Base-by-base conservation (phyloP, 495 filamentous ascomycete genomes). In the Penicillium fimorum region DNA sequence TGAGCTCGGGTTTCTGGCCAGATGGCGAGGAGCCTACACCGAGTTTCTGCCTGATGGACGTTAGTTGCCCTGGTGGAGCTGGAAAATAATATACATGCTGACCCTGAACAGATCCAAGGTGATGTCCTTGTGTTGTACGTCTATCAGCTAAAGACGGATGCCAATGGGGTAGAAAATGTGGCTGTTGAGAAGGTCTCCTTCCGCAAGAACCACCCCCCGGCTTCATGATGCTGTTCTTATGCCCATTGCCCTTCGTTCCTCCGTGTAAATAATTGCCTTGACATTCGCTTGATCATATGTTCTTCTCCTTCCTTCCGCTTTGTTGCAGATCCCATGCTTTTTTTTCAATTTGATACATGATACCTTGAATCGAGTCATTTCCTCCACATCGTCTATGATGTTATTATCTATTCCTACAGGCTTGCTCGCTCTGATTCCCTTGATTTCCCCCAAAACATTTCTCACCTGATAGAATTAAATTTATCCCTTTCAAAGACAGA, bases 11-110 rank as follows among this genome's bases (percentile, higher is more conserved):
- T 41, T 89, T 78, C 79, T 83, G 77, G 81, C 79, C 73, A 48
- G 84, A 85, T 17, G 86, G 82, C 18, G 92, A 96, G 68, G 90
- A 95, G 37, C 88, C 89, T 55, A 86, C 87, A 53, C 94, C 94
- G 47, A 97, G 95, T 68, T 99, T 99, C 73, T 96, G 94, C 70
- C 73, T 99, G 73, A 97, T 99, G 94, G 95, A 99, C 83, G 94
- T 97, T 67, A 78, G 90, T 89, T 29, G 18, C 30, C 20, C 17
- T 11, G 18, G 12, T 5, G 10, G 6, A 6, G 22, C 13, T 6
- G 22, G 17, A 27, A 5, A 5, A 9, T 13, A 0, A 0, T 20
- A 33, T 4, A 25, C 22, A 50, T 59, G 25, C 61, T 53, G 43
- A 57, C 42, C 18, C 12, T 29, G 33, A 51, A 35, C 58, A 97